phyloP scores from a whole-genome alignment of 192 early-diverging fungal genomes.

The Entomortierella lignicola region DNA sequence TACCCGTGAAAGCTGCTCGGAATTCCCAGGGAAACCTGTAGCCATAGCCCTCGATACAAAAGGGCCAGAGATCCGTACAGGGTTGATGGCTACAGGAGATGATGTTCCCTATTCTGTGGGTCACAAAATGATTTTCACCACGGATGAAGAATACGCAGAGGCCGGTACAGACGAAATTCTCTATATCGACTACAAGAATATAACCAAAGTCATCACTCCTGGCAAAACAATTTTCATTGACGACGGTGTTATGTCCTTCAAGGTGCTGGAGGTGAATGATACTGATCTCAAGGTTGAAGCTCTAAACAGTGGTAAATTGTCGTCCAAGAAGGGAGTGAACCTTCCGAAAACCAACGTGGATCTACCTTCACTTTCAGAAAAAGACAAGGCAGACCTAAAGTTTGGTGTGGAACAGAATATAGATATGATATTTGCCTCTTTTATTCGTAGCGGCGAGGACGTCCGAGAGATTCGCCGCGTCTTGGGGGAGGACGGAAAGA shows the following conservation, averaged over 20 bases:
- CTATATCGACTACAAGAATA: slow-evolving; percentile 83
- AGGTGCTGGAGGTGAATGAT: slow-evolving; percentile 77
- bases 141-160: slow-evolving; percentile 68
- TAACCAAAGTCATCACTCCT: slow-evolving; percentile 72
- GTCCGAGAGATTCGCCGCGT: slow-evolving; percentile 88
- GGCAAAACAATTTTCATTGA: slow-evolving; percentile 87
- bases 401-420: slow-evolving; percentile 92
- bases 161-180: slow-evolving; percentile 65
- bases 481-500: slow-evolving; percentile 77
- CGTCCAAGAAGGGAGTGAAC: slow-evolving; percentile 94
- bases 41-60: slow-evolving; percentile 87
- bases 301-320: slow-evolving; percentile 82
- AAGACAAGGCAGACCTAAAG: slow-evolving; percentile 86
- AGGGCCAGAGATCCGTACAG: slow-evolving; percentile 84
- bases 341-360: slow-evolving; percentile 87
- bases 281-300: slow-evolving; percentile 69
- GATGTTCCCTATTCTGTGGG: slow-evolving; percentile 74
- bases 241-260: slow-evolving; percentile 94
- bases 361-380: slow-evolving; percentile 89
- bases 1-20: slow-evolving; percentile 63
- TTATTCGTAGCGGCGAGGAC: slow-evolving; percentile 91
- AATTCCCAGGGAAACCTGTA: slow-evolving; percentile 57
- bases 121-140: slow-evolving; percentile 76
- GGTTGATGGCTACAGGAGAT: slow-evolving; percentile 68
- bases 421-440: slow-evolving; percentile 95